Percentiles rank a stretch among this genome's conserved stretches.
These are phyloP conservation scores for Aspergillus sp. DNA, from an alignment of 2,329 filamentous ascomycete genomes.

Conservation along the genomic window DNA sequence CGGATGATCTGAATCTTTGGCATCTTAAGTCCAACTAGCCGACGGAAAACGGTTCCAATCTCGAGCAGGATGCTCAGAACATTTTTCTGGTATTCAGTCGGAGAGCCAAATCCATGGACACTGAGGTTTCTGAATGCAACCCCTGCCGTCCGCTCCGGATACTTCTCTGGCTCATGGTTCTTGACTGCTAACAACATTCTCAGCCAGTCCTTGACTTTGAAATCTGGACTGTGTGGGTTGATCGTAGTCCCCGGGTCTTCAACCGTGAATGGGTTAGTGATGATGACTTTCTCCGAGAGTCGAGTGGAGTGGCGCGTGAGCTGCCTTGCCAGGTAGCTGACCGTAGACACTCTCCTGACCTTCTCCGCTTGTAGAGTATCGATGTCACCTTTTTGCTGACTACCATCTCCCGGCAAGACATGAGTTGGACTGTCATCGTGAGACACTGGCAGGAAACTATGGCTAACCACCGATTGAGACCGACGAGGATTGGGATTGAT, in stretches of 20 bases:
- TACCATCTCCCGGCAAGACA: background rate
- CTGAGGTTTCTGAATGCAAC: slow-evolving; percentile 53
- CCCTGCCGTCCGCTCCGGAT: slow-evolving; percentile 5
- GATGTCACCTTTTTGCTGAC: background rate
- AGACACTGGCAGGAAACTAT: slow-evolving; percentile 6
- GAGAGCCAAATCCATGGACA: slow-evolving; percentile 64
- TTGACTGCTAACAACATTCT: slow-evolving; percentile 19
- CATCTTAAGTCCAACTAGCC: background rate
- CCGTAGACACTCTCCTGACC: background rate
- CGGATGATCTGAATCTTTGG: slow-evolving; percentile 45
- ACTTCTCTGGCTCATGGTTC: slow-evolving; percentile 18
- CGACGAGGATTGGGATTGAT: slow-evolving; percentile 10
- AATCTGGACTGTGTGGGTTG: slow-evolving; percentile 20
- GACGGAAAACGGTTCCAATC: slow-evolving; percentile 34
- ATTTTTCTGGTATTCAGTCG: slow-evolving; percentile 66
- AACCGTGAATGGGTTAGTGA: slow-evolving; percentile 18
- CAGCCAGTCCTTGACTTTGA: slow-evolving; percentile 22
- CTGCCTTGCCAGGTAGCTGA: slow-evolving; percentile 7
- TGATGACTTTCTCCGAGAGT: slow-evolving; percentile 10
- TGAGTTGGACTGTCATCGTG: background rate
- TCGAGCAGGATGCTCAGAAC: slow-evolving; percentile 58
- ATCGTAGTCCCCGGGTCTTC: slow-evolving; percentile 18
- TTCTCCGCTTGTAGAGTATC: background rate
- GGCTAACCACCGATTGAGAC: slow-evolving; percentile 17
- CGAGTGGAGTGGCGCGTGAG: slow-evolving; percentile 22